phyloP scores from a whole-genome alignment of 441 rosid genomes.

The Erodium chrysanthum region DNA sequence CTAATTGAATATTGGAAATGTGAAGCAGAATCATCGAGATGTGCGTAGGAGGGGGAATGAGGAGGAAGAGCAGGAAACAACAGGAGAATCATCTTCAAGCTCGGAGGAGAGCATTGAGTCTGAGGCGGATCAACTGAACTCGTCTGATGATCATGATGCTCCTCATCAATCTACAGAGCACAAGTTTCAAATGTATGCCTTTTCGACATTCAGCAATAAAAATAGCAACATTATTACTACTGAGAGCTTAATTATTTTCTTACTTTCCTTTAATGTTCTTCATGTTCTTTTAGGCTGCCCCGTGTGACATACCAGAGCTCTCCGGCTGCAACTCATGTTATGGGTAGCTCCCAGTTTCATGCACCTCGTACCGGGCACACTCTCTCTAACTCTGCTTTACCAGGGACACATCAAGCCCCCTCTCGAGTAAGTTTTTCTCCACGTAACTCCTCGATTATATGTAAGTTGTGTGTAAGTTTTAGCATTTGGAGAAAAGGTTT shows the following conservation, averaged over 20 bases:
- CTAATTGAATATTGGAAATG: background rate
- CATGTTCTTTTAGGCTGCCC: background rate
- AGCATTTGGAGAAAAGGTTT: no score
- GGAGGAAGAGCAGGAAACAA: slow-evolving; percentile 8
- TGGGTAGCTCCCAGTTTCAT: background rate
- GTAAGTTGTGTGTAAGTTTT: no score
- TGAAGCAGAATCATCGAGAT: background rate
- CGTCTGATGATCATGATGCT: background rate
- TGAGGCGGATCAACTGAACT: background rate
- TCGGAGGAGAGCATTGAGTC: slow-evolving; percentile 16
- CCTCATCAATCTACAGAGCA: background rate
- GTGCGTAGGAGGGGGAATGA: background rate
- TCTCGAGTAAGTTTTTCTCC: background rate
- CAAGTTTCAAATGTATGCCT: background rate
- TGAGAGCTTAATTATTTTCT: no score
- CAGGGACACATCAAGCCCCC: background rate
- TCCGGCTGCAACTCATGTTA: background rate
- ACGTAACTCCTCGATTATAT: no score
- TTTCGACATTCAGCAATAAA: no score
- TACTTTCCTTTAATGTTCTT: background rate
- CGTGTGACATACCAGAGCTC: background rate
- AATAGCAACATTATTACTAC: no score
- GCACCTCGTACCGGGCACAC: background rate
- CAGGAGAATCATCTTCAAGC: slow-evolving; percentile 14
- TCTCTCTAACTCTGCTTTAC: background rate